A percentile compares a stretch with the other conserved stretches of the same genome.
Evolutionary conservation across 2,329 filamentous ascomycete species (phyloP).

Genomic region (Raffaelea albimanens): DNA sequence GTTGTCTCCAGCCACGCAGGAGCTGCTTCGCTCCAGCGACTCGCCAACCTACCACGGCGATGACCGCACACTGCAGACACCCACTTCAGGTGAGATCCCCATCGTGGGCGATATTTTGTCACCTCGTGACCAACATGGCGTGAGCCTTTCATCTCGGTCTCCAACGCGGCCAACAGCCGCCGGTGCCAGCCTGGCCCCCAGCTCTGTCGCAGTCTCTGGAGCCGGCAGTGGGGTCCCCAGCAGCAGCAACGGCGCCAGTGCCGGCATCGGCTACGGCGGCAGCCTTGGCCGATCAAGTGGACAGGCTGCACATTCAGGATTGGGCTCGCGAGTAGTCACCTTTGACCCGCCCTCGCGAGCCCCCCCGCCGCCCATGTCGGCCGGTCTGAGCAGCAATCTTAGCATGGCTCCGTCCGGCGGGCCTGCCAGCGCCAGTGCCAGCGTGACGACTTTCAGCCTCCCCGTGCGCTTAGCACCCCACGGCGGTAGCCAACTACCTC

Average conservation of each 20-base stretch:
- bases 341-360: slow-evolving; percentile 37
- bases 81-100: slow-evolving; percentile 64
- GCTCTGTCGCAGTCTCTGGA: background rate
- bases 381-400: slow-evolving; percentile 1
- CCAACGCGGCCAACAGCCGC: slow-evolving; percentile 30
- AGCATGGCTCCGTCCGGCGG: slow-evolving; percentile 19
- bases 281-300: slow-evolving; percentile 36
- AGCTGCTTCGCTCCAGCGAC: slow-evolving; percentile 57
- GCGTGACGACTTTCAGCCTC: slow-evolving; percentile 45
- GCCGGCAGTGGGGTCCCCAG: background rate
- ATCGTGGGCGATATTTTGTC: slow-evolving; percentile 50
- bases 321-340: slow-evolving; percentile 37
- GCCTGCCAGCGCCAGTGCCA: slow-evolving; percentile 26
- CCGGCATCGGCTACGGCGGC: slow-evolving; percentile 20
- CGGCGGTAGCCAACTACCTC: slow-evolving; percentile 48
- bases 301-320: slow-evolving; percentile 38
- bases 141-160: slow-evolving; percentile 36
- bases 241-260: background rate
- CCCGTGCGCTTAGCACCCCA: slow-evolving; percentile 56
- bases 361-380: slow-evolving; percentile 22
- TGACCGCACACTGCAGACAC: slow-evolving; percentile 44
- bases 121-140: slow-evolving; percentile 37
- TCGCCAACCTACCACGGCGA: slow-evolving; percentile 44
- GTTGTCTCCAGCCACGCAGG: slow-evolving; percentile 67
- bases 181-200: background rate